A percentile compares a stretch with the other conserved stretches of the same genome.
Conservation (phyloP, 2,329 filamentous ascomycete genomes). For the Verticillium dahliae region DNA sequence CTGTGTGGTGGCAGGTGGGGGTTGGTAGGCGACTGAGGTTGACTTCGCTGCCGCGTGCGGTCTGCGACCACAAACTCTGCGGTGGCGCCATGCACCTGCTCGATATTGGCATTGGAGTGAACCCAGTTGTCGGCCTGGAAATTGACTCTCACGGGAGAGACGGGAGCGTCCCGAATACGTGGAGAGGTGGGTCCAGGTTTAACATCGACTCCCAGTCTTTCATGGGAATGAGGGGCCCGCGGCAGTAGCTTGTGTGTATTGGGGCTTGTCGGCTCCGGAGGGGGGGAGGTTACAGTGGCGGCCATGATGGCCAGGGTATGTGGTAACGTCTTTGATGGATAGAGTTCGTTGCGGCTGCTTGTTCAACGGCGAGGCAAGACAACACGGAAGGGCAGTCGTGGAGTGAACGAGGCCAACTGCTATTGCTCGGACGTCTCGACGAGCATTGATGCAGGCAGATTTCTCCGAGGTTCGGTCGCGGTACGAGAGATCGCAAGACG, state of each 20-base stretch:
- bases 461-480: not conserved
- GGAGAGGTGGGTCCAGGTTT: conserved; percentile 25
- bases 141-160: conserved; percentile 50
- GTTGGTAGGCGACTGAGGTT: conserved; percentile 25
- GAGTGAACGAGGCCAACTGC: not conserved
- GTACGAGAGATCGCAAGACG: not conserved
- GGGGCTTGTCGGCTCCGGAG: conserved; percentile 20
- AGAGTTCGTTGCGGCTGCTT: not conserved
- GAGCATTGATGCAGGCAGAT: not conserved
- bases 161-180: conserved; percentile 42
- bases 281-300: conserved; percentile 13
- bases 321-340: not conserved
- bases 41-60: conserved; percentile 19
- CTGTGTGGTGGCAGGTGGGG: conserved; percentile 27
- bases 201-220: conserved; percentile 22
- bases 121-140: conserved; percentile 47
- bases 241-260: conserved; percentile 28
- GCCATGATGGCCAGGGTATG: not conserved
- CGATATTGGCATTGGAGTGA: conserved; percentile 44
- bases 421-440: not conserved
- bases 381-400: not conserved
- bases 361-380: not conserved
- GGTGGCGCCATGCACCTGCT: conserved; percentile 25
- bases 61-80: conserved; percentile 18
- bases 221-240: conserved; percentile 22